A percentile compares a stretch with the other conserved stretches of the same genome.
phyloP scores from a whole-genome alignment of 208 protist genomes.

The Angomonas deanei region DNA sequence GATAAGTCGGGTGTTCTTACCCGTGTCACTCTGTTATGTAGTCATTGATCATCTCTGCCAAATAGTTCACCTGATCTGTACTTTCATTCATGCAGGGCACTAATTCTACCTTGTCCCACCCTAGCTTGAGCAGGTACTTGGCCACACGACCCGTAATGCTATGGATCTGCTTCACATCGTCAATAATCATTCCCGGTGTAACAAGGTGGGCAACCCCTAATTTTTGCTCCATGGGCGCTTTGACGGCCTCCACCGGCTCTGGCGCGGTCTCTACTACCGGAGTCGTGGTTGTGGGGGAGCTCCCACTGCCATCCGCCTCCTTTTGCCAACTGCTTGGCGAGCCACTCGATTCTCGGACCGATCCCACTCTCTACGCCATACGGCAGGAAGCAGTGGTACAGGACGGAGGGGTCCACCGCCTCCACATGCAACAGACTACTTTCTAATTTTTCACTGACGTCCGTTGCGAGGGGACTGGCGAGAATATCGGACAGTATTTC shows the following conservation, averaged over 20 bases:
- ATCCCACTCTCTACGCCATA: constrained; percentile 14
- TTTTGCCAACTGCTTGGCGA: constrained; percentile 1
- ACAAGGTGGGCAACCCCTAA: constrained; percentile 16
- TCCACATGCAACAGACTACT: neutral
- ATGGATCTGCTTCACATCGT: constrained; percentile 17
- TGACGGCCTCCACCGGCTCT: too few species aligned
- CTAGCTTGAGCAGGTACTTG: constrained; percentile 1
- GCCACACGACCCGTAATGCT: constrained; percentile 10
- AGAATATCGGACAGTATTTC: constrained; percentile 17
- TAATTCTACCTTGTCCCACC: constrained; percentile 18
- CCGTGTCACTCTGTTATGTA: neutral
- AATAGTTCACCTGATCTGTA: constrained; percentile 8
- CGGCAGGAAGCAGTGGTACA: constrained; percentile 13
- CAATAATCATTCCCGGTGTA: constrained; percentile 23
- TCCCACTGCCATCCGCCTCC: neutral
- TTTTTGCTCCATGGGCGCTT: neutral
- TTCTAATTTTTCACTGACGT: neutral
- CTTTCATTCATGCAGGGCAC: constrained; percentile 28
- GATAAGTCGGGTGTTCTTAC: neutral
- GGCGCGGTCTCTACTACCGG: neutral
- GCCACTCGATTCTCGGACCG: constrained; percentile 19
- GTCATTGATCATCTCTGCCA: constrained; percentile 4
- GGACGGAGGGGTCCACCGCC: neutral
- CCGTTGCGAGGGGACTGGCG: neutral
- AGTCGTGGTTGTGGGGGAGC: neutral